Percentiles rank a stretch among this genome's conserved stretches.
phyloP scores from a whole-genome alignment of 768 basidiomycete genomes.

The Boletales sp. region DNA sequence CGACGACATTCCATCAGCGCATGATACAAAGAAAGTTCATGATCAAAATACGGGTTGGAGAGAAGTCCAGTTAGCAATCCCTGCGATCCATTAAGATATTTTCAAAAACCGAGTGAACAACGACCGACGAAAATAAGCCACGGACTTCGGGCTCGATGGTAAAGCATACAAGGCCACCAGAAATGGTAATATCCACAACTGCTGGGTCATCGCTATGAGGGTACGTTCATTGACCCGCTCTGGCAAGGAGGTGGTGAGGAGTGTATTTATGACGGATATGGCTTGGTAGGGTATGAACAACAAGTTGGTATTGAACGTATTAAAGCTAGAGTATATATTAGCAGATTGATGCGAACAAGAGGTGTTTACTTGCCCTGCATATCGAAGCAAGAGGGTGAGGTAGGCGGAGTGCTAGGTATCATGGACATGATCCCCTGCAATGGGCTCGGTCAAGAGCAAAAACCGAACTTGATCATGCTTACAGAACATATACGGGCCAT shows the following conservation, averaged over 20 bases:
- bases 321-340: conserved; percentile 38
- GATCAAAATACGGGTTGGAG: conserved; percentile 38
- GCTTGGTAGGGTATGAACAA: conserved; percentile 55
- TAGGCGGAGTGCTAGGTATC: conserved; percentile 50
- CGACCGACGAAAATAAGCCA: conserved; percentile 51
- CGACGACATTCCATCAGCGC: conserved; percentile 1
- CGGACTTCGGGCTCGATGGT: conserved; percentile 45
- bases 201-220: conserved; percentile 48
- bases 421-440: conserved; percentile 46
- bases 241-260: conserved; percentile 42
- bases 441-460: not conserved
- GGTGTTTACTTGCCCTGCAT: conserved; percentile 39
- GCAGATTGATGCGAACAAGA: not conserved
- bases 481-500: conserved; percentile 63
- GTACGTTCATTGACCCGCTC: conserved; percentile 52
- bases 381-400: conserved; percentile 53
- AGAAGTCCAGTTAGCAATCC: conserved; percentile 39
- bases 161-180: conserved; percentile 52
- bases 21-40: no score
- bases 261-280: conserved; percentile 49
- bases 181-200: conserved; percentile 61
- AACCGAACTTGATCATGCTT: not conserved
- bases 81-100: not conserved
- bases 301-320: conserved; percentile 57
- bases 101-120: not conserved